Evolutionary conservation across 2,329 filamentous ascomycete species (phyloP).

Genomic region (Rhynchosporium graminicola): DNA sequence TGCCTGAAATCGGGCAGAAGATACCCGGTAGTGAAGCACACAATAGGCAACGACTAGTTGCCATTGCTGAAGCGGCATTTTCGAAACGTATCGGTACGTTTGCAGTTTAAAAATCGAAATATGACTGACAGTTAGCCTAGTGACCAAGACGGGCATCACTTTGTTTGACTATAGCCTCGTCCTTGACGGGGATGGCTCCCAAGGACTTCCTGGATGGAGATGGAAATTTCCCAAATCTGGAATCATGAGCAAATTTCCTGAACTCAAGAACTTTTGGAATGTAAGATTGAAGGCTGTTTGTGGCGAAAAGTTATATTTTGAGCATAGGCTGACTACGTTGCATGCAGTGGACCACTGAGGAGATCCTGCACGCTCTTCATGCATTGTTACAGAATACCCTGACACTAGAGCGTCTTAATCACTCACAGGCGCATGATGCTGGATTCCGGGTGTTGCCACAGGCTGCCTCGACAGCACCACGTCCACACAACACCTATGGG

Average conservation of each 20-base stretch:
- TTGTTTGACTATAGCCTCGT: not conserved
- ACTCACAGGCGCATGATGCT: not conserved
- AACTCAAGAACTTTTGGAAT: not conserved
- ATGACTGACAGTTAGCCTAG: not conserved
- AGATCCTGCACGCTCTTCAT: conserved; percentile 10
- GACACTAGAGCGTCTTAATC: not conserved
- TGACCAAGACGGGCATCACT: not conserved
- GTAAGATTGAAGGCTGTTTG: not conserved
- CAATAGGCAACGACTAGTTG: not conserved
- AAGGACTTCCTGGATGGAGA: conserved; percentile 6
- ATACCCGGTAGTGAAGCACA: not conserved
- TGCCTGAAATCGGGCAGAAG: not conserved
- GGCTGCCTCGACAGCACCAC: not conserved
- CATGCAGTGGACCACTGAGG: conserved; percentile 8
- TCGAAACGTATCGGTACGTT: not conserved
- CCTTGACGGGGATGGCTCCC: conserved; percentile 2
- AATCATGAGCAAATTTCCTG: conserved; percentile 2
- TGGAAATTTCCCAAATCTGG: conserved; percentile 11
- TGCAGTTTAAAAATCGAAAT: not conserved
- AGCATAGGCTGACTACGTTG: not conserved
- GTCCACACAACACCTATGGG: no score
- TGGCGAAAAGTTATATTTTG: not conserved
- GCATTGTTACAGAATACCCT: conserved; percentile 3
- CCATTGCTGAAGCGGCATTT: conserved; percentile 5
- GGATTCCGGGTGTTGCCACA: not conserved